Evolutionary conservation across 2,329 filamentous ascomycete species (phyloP), one percentile per base, ranked within the genome.

Genomic region (Ophiobolus disseminans): DNA sequence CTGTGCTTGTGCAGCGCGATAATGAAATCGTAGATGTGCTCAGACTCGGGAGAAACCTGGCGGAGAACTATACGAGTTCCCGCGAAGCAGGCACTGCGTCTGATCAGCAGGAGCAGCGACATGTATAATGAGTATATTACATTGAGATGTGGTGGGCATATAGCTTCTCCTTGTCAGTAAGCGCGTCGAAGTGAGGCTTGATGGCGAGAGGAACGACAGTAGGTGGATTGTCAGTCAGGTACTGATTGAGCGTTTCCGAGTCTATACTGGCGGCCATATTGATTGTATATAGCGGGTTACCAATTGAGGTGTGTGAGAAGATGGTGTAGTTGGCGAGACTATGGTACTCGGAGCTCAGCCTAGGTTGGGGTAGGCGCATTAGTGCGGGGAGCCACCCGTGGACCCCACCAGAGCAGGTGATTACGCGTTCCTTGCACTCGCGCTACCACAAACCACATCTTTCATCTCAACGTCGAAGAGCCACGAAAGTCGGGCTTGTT

Each of bases 161-260:
- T 69, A 89, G 86, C 78, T 93, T 91, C 78, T 96, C 85, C 70
- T 88, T 80, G 65, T 89, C 84, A 43, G 77, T 82, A 53, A 94
- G 75, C 26, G 86, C 85, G 45, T 93, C 88, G 65, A 97, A 99
- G 76, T 97, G 93, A 70, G 91, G 89, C 76, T 91, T 91, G 72
- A 97, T 94, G 72, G 91, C 87, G 40, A 99, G 84, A 38, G 87
- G 86, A 50, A 97, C 93, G 47, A 97, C 85, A 39, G 87, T 89
- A 1, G 94, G 94, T 36, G 94, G 94, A 57, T 88, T 87, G 75
- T 99, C 94, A 37, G 94, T 92, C 53, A 96, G 82, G 73, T 96
- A 97, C 70, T 96, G 88, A 72, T 78, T 77, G 32, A 78, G 70
- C 5, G 71, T 71, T 28, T 75, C 68, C 7, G 69, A 65, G 53